phyloP scores from a whole-genome alignment of 2,329 filamentous ascomycete genomes.

The Aotearoamyces nothofagi region DNA sequence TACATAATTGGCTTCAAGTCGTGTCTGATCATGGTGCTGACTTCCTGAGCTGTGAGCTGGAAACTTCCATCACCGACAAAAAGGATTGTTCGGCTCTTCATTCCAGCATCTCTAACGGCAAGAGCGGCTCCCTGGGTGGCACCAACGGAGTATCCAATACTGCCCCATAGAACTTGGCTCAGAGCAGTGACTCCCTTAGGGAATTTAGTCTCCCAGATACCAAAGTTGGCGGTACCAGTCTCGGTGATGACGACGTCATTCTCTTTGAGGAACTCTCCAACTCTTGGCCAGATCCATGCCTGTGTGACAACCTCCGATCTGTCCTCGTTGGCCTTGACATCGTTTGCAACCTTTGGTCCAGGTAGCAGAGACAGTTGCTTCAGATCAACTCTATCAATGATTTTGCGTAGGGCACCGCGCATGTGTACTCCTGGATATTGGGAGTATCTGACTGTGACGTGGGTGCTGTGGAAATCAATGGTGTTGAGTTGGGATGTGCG shows the following conservation, averaged over 20 bases:
- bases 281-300: slow-evolving; percentile 61
- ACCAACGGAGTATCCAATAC: slow-evolving; percentile 50
- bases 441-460: slow-evolving; percentile 60
- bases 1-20: slow-evolving; percentile 63
- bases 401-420: slow-evolving; percentile 60
- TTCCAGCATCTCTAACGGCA: slow-evolving; percentile 49
- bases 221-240: slow-evolving; percentile 79
- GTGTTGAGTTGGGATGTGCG: slow-evolving; percentile 60
- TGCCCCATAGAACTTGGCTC: slow-evolving; percentile 62
- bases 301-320: slow-evolving; percentile 40
- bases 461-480: slow-evolving; percentile 67
- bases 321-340: slow-evolving; percentile 26
- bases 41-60: slow-evolving; percentile 71
- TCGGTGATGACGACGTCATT: slow-evolving; percentile 73
- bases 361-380: slow-evolving; percentile 38
- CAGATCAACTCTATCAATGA: slow-evolving; percentile 44
- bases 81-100: slow-evolving; percentile 53
- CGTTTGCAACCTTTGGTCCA: slow-evolving; percentile 37
- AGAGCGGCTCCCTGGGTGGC: slow-evolving; percentile 55
- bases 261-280: slow-evolving; percentile 56
- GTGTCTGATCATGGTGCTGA: slow-evolving; percentile 70
- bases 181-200: slow-evolving; percentile 64
- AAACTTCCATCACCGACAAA: slow-evolving; percentile 85
- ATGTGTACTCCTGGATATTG: slow-evolving; percentile 67
- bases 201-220: slow-evolving; percentile 75